Conservation (phyloP, 2,329 filamentous ascomycete genomes). For the Penicillium sp. region DNA sequence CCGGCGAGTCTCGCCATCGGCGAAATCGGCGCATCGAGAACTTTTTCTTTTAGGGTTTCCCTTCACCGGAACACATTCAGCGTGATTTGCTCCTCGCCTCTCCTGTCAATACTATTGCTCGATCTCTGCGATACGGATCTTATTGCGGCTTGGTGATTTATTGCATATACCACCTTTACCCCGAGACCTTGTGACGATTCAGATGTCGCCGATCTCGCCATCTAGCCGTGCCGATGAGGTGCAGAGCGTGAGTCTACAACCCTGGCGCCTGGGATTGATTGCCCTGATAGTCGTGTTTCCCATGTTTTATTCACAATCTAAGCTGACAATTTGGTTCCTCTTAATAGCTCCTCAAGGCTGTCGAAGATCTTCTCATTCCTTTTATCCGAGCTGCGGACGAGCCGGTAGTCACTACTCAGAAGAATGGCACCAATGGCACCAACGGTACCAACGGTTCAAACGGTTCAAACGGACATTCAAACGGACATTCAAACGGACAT, state of each 20-base stretch:
- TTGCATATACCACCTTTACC: background rate
- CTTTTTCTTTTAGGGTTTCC: no score
- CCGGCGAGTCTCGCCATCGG: conserved; percentile 27
- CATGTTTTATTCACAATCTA: no score
- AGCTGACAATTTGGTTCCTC: background rate
- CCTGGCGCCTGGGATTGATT: background rate
- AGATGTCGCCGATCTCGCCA: conserved; percentile 29
- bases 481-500: conserved; percentile 61
- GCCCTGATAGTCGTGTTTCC: no score
- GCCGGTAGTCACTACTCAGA: conserved; percentile 15
- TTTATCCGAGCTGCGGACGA: conserved; percentile 51
- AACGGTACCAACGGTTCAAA: conserved; percentile 12
- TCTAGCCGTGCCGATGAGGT: conserved; percentile 46
- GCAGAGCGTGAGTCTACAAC: conserved; percentile 41
- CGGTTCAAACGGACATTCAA: conserved; percentile 7
- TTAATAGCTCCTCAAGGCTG: conserved; percentile 42
- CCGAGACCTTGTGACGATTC: no score
- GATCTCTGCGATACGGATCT: no score
- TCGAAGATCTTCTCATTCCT: conserved; percentile 49
- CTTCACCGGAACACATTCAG: background rate
- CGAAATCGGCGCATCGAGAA: conserved; percentile 16
- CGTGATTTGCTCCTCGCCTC: no score
- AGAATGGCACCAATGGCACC: conserved; percentile 34
- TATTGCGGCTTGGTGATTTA: no score
- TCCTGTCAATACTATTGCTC: no score